Evolutionary conservation across 2,329 filamentous ascomycete species (phyloP), one percentile per base, ranked within the genome.

Genomic region (Arachnopeziza araneosa): DNA sequence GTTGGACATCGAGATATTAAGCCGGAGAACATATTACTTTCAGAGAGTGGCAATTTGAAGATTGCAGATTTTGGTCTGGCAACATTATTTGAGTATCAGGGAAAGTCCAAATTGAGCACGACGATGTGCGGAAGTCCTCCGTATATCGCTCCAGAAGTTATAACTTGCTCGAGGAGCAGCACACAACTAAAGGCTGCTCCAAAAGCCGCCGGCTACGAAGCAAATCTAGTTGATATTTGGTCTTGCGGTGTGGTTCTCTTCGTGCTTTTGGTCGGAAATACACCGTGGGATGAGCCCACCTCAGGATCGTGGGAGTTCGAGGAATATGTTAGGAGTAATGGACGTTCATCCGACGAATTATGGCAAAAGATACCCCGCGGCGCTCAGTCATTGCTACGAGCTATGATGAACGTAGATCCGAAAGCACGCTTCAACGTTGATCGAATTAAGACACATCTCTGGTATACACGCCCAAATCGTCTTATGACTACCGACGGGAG

Each of bases 181-280:
- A 77, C 61, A 67, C 69, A 51, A 77, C 80, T 61, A 80, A 78
- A 71, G 76, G 73, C 54, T 72, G 80, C 50, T 68, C 80, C 48
- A 75, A 81, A 56, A 77, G 79, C 55, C 69, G 72, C 54, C 85
- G 88, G 81, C 24, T 93, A 93, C 71, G 81, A 83, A 30, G 87
- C 93, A 8, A 91, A 97, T 63, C 76, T 91, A 50, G 90, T 91
- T 48, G 95, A 99, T 71, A 88, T 99, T 59, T 99, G 96, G 96
- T 97, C 93, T 19, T 97, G 93, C 69, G 95, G 95, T 36, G 92
- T 99, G 57, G 96, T 99, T n/a, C 80, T 99, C 3, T 99, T 99
- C 71, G 95, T 98, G 44, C 79, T 99, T 3, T 79, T 99, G 2
- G 92, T 96, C 1, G 95, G 95, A 10, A 99, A 99, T 72, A 99